Base-by-base conservation (phyloP, 768 basidiomycete genomes). In the Auriscalpium microsporum region DNA sequence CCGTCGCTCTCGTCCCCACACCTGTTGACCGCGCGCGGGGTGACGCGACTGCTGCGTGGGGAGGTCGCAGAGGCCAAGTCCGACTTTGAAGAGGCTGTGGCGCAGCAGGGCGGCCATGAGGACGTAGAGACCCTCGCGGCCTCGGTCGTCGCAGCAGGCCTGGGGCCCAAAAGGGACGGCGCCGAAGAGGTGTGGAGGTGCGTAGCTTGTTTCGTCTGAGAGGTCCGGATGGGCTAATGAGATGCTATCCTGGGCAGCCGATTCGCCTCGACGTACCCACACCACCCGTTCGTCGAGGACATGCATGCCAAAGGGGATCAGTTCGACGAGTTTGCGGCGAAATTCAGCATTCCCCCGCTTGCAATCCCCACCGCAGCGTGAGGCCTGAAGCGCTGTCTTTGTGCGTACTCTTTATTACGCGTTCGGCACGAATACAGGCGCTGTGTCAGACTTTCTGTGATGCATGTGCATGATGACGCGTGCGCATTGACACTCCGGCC, bases 1-100 rank as follows among this genome's bases (percentile, higher is more conserved):
- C 88, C 89, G 2, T 87, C 86, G 11, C 67, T 90, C 50, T 79
- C 84, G 13, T 87, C 86, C 0, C 79, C 85, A 10, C 83, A 85
- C 61, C 72, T 92, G 35, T 76, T 92, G 44, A 84, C 87, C 19
- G 82, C 86, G n/a, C 81, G 90, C 58, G 89, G 87, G 9, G 79
- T 90, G 28, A 84, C 84, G 28, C 83, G 88, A 45, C 79, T 91
- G n/a, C 72, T 92, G 50, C 78, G 84, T 17, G 86, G 86, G 57
- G 87, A 91, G 62, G 71, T 87, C 48, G 70, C 75, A 21, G 86
- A 82, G 54, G 90, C 89, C n/a, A 83, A 81, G 67, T 88, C 86
- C 3, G 88, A 90, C 64, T 68, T 92, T 52, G 86, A 89, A 60
- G 89, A 91, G 66, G 82, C 88, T 11, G 67, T 86, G 21, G 71